A percentile compares a stretch with the other conserved stretches of the same genome.
phyloP scores from a whole-genome alignment of 2,329 filamentous ascomycete genomes.

The Pseudogymnoascus sp. region DNA sequence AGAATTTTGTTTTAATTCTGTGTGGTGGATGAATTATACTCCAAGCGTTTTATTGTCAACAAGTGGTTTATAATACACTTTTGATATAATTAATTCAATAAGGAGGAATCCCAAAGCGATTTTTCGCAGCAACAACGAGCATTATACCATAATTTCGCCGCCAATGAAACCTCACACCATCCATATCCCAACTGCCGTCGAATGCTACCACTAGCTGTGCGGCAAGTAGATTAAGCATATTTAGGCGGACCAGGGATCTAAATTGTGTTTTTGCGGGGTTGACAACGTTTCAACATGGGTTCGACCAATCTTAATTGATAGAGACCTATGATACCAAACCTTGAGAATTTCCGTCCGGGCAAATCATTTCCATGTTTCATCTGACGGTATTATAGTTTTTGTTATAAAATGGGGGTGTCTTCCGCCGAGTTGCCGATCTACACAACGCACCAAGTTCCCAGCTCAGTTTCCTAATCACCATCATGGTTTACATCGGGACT shows the following conservation, averaged over 20 bases:
- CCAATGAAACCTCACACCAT: neutral
- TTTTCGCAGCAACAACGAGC: neutral
- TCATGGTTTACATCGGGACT: neutral
- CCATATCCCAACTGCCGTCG: neutral
- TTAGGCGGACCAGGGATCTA: neutral
- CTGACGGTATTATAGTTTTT: neutral
- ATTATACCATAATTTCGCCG: neutral
- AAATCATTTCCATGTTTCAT: constrained; percentile 3
- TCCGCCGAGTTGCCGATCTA: neutral
- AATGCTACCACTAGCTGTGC: neutral
- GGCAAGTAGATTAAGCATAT: constrained; percentile 3
- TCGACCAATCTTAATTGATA: neutral
- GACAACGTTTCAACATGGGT: neutral
- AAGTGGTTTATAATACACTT: neutral
- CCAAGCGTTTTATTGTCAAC: neutral
- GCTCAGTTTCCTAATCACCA: neutral
- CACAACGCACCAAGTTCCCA: neutral
- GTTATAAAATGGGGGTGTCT: neutral
- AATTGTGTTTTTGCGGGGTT: neutral
- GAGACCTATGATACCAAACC: neutral
- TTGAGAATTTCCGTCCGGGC: neutral
- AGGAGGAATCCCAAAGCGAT: neutral
- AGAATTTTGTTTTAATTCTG: neutral
- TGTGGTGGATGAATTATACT: neutral
- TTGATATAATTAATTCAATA: neutral